Evolutionary conservation across 768 basidiomycete species (phyloP).

Genomic region (Xerocomellus intermedius): DNA sequence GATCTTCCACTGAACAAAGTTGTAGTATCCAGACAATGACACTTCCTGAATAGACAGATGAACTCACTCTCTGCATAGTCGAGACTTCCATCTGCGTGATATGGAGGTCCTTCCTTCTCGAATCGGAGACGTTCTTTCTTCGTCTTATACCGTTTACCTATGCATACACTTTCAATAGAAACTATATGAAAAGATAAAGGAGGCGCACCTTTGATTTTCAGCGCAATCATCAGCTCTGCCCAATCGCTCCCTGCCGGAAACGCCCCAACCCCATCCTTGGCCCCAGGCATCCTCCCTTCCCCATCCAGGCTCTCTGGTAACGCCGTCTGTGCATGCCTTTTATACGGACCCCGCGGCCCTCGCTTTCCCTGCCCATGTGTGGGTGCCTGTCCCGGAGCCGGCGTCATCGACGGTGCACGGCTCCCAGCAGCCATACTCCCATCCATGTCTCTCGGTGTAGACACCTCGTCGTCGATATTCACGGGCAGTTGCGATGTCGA

Average conservation of each 20-base stretch:
- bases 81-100: conserved; percentile 71
- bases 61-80: conserved; percentile 67
- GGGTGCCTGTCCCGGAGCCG: conserved; percentile 27
- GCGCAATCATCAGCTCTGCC: conserved; percentile 68
- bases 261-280: conserved; percentile 69
- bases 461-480: conserved; percentile 38
- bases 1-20: conserved; percentile 63
- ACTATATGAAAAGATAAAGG: neutral
- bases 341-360: conserved; percentile 53
- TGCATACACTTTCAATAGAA: neutral
- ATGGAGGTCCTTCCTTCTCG: conserved; percentile 73
- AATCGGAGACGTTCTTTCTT: conserved; percentile 80
- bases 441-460: conserved; percentile 48
- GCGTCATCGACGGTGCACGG: conserved; percentile 43
- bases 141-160: conserved; percentile 71
- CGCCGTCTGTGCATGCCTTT: conserved; percentile 43
- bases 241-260: conserved; percentile 71
- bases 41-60: neutral
- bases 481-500: conserved; percentile 22
- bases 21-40: neutral
- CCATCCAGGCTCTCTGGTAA: conserved; percentile 54
- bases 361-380: conserved; percentile 30
- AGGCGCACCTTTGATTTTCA: conserved; percentile 69
- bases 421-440: conserved; percentile 43
- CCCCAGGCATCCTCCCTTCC: conserved; percentile 73